Evolutionary conservation across 2,329 filamentous ascomycete species (phyloP).

Genomic region (Penicillium frequentans): DNA sequence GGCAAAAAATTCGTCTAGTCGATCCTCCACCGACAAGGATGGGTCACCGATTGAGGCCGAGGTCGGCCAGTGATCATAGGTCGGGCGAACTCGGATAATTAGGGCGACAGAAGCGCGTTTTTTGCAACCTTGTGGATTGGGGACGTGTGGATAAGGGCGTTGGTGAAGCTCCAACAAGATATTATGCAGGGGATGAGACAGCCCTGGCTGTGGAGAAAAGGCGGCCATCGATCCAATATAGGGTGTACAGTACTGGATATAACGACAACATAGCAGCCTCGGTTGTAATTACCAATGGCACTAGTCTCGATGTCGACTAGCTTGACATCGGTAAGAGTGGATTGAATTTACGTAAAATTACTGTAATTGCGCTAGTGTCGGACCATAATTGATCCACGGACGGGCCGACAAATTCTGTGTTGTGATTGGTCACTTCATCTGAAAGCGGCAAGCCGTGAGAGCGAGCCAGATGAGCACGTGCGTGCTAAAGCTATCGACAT

Average conservation of each 20-base stretch:
- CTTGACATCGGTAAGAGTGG: not conserved
- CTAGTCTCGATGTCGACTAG: not conserved
- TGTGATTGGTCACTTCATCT: conserved; percentile 8
- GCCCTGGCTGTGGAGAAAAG: conserved; percentile 3
- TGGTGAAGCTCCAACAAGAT: conserved; percentile 35
- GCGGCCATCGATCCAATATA: conserved; percentile 2
- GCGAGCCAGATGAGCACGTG: conserved; percentile 13
- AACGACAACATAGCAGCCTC: not conserved
- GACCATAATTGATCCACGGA: not conserved
- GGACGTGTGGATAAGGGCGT: conserved; percentile 44
- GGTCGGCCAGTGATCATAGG: conserved; percentile 55
- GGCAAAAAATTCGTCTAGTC: conserved; percentile 59
- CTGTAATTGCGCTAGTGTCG: not conserved
- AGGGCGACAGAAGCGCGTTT: conserved; percentile 67
- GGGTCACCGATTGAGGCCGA: conserved; percentile 19
- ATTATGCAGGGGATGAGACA: conserved; percentile 31
- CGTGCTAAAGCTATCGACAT: not conserved
- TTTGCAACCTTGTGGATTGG: conserved; percentile 49
- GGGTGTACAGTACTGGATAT: not conserved
- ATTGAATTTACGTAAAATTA: not conserved
- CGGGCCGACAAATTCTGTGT: not conserved
- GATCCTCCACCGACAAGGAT: conserved; percentile 34
- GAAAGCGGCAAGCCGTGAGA: not conserved
- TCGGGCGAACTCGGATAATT: conserved; percentile 62
- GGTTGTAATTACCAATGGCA: not conserved